These are phyloP conservation scores for Ambrosia hybrid DNA, from an alignment of 140 eudicot species.

Conservation along the genomic window DNA sequence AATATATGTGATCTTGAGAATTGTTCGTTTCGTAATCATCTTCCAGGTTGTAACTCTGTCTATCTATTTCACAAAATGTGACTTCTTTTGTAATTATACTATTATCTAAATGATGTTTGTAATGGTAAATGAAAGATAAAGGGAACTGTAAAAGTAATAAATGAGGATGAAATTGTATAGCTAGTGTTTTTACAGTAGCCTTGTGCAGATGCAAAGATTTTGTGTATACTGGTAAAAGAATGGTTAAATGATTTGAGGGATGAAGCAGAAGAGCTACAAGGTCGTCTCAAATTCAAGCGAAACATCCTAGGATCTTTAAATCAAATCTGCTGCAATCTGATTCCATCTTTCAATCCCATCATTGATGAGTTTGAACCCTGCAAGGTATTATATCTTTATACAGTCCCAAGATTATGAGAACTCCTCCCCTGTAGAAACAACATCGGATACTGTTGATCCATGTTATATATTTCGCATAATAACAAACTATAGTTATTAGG, in stretches of 20 bases:
- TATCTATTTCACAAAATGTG: background rate
- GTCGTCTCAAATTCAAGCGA: slow-evolving; percentile 58
- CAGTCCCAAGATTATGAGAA: slow-evolving; percentile 8
- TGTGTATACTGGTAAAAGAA: slow-evolving; percentile 53
- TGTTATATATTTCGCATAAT: background rate
- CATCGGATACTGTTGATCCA: slow-evolving; percentile 1
- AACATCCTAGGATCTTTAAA: slow-evolving; percentile 51
- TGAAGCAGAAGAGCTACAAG: slow-evolving; percentile 62
- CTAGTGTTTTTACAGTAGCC: slow-evolving; percentile 1
- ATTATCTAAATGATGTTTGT: slow-evolving; percentile 2
- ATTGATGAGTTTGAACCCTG: slow-evolving; percentile 62
- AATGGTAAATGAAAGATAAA: slow-evolving; percentile 2
- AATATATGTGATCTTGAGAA: slow-evolving; percentile 75
- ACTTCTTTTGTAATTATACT: background rate
- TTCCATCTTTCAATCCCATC: slow-evolving; percentile 50
- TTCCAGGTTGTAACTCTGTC: slow-evolving; percentile 54
- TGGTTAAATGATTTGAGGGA: slow-evolving; percentile 76
- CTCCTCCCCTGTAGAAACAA: slow-evolving; percentile 4
- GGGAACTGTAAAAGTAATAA: slow-evolving; percentile 6
- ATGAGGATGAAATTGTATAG: slow-evolving; percentile 10
- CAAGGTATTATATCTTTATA: slow-evolving; percentile 46
- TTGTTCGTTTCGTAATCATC: slow-evolving; percentile 62
- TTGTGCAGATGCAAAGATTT: slow-evolving; percentile 60
- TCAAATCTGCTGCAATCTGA: slow-evolving; percentile 71
- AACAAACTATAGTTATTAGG: slow-evolving; percentile 36